Percentiles rank a stretch among this genome's conserved stretches.
Conservation (phyloP, 345 rosid species). For the Euphorbia tirucalli region DNA sequence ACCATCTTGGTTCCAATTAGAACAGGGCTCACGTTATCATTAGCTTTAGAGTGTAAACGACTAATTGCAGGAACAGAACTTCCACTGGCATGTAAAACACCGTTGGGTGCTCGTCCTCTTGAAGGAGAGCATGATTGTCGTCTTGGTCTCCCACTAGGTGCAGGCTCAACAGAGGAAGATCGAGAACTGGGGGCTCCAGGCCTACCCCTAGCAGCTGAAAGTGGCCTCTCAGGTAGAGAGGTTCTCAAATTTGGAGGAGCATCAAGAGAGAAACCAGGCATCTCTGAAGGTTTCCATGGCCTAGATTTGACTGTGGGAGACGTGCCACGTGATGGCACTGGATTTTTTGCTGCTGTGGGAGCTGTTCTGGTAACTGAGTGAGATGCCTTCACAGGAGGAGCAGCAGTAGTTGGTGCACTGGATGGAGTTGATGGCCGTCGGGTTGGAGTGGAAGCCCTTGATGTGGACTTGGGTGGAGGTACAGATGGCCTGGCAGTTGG, state of each 20-base stretch:
- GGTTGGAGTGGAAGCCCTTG: conserved; percentile 88
- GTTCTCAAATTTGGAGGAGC: conserved; percentile 98
- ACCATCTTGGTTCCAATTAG: conserved; percentile 92
- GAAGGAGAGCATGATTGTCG: conserved; percentile 97
- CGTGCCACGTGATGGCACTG: conserved; percentile 60
- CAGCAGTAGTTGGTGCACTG: conserved; percentile 46
- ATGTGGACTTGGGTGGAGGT: conserved; percentile 61
- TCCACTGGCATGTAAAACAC: conserved; percentile 62
- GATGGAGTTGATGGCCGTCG: conserved; percentile 67
- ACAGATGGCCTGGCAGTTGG: conserved; percentile 76
- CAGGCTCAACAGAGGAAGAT: conserved; percentile 82
- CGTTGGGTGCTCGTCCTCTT: conserved; percentile 71
- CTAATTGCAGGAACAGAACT: conserved; percentile 86
- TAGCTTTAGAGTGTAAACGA: conserved; percentile 60
- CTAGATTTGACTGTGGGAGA: conserved; percentile 79
- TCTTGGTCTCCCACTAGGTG: conserved; percentile 61
- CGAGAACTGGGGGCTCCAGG: conserved; percentile 91
- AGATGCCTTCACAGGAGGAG: conserved; percentile 36
- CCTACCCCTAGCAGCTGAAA: conserved; percentile 90
- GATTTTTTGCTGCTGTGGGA: conserved; percentile 18
- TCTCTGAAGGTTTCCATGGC: conserved; percentile 98
- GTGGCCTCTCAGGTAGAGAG: conserved; percentile 78
- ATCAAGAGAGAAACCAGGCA: conserved; percentile 95
- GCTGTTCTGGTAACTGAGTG: conserved; percentile 15
- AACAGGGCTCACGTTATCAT: conserved; percentile 81